phyloP scores from a whole-genome alignment of 2,329 filamentous ascomycete species.

The Verticillium longisporum region DNA sequence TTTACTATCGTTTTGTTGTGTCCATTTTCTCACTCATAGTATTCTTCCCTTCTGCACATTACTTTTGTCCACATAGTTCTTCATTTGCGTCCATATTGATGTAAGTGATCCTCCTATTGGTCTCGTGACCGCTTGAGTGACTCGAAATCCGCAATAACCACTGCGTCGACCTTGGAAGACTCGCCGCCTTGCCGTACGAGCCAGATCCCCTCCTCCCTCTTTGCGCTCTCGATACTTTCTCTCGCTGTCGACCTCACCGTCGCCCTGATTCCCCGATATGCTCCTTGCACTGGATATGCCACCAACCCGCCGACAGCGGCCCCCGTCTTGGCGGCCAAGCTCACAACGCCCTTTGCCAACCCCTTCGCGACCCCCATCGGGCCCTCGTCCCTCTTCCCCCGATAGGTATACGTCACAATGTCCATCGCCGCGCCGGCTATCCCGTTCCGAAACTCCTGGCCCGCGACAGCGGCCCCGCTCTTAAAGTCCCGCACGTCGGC shows the following conservation, averaged over 20 bases:
- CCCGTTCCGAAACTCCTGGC: constrained; percentile 8
- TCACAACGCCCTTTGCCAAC: constrained; percentile 9
- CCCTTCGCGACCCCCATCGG: constrained; percentile 9
- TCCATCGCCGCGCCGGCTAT: constrained; percentile 9
- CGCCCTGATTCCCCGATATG: constrained; percentile 8
- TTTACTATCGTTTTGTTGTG: neutral
- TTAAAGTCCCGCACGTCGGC: constrained; percentile 7
- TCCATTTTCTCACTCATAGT: neutral
- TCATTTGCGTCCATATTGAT: neutral
- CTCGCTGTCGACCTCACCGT: constrained; percentile 3
- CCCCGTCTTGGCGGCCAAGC: constrained; percentile 9
- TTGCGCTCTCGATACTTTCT: constrained; percentile 7
- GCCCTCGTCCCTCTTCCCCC: constrained; percentile 8
- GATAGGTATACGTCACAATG: constrained; percentile 10
- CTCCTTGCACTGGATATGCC: constrained; percentile 10
- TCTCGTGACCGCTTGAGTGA: neutral
- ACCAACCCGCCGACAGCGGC: constrained; percentile 9
- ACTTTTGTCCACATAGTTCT: neutral
- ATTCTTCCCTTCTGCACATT: neutral
- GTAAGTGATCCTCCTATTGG: neutral
- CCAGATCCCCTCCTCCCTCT: constrained; percentile 9
- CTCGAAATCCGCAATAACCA: constrained; percentile 11
- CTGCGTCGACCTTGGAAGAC: constrained; percentile 7
- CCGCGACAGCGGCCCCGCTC: constrained; percentile 10
- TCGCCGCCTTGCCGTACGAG: constrained; percentile 6